phyloP scores from a whole-genome alignment of 1,139 yeast genomes.

The Barnettozyma hawaiiensis region DNA sequence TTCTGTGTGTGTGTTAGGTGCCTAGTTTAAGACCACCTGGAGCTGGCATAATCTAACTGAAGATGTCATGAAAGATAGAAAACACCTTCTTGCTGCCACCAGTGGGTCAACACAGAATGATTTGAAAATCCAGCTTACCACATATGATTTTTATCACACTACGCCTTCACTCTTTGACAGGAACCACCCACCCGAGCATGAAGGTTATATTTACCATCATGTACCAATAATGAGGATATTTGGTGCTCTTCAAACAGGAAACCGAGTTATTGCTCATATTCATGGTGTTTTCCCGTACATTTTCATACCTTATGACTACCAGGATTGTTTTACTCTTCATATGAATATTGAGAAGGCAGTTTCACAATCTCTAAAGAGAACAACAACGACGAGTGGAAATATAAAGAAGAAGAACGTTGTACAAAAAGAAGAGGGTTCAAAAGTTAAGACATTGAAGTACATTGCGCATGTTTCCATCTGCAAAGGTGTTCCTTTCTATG shows the following conservation, averaged over 20 bases:
- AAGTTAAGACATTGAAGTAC: constrained; percentile 34
- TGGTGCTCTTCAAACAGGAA: constrained; percentile 57
- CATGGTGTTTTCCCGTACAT: constrained; percentile 85
- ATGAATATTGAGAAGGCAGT: constrained; percentile 16
- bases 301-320: constrained; percentile 52
- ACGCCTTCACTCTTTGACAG: constrained; percentile 41
- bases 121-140: constrained; percentile 42
- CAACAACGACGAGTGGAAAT: no score
- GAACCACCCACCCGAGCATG: constrained; percentile 20
- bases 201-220: constrained; percentile 29
- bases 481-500: constrained; percentile 78
- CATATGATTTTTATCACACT: constrained; percentile 60
- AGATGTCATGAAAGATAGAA: constrained; percentile 10
- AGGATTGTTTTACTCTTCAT: constrained; percentile 20
- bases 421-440: background rate
- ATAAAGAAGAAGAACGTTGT: background rate
- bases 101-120: constrained; percentile 3
- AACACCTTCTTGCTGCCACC: constrained; percentile 6
- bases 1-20: no score
- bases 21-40: no score
- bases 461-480: constrained; percentile 67
- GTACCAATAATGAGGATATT: constrained; percentile 77
- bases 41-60: background rate
- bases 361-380: constrained; percentile 15
- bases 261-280: constrained; percentile 58